A percentile compares a stretch with the other conserved stretches of the same genome.
Conservation (phyloP, 208 protist genomes). For the Leptomonas pyrrhocoris region DNA sequence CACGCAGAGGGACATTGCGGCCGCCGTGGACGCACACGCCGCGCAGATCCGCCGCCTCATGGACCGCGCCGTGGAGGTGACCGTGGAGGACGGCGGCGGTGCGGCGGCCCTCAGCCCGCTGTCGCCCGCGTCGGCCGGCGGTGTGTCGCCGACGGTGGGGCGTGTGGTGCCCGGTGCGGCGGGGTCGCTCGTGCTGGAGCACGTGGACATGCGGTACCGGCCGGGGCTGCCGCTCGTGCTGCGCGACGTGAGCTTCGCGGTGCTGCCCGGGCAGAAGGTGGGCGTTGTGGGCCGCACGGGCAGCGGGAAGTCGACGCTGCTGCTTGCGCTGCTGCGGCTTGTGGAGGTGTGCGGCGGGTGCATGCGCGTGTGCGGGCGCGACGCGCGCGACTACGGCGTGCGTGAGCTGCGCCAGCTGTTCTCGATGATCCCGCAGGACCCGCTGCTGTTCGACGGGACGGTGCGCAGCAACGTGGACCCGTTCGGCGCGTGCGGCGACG, state of each 20-base stretch:
- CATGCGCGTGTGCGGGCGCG: slow-evolving; percentile 45
- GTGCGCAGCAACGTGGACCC: slow-evolving; percentile 81
- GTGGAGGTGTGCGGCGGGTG: slow-evolving; percentile 58
- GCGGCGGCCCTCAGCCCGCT: not conserved
- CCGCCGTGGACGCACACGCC: slow-evolving; percentile 6
- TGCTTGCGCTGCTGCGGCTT: slow-evolving; percentile 78
- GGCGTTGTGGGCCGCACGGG: too few species aligned
- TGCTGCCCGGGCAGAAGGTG: too few species aligned
- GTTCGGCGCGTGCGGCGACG: slow-evolving; percentile 42
- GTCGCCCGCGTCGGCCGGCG: not conserved
- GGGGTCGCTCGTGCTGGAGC: slow-evolving; percentile 53
- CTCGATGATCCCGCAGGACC: slow-evolving; percentile 87
- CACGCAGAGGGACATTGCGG: slow-evolving; percentile 21
- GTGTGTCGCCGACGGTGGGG: not conserved
- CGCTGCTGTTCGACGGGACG: slow-evolving; percentile 81
- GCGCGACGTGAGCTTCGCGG: too few species aligned
- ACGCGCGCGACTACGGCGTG: slow-evolving; percentile 42
- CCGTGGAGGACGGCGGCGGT: not conserved
- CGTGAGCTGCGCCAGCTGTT: slow-evolving; percentile 66
- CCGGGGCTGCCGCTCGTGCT: too few species aligned
- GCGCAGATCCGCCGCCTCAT: slow-evolving; percentile 3
- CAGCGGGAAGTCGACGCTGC: too few species aligned
- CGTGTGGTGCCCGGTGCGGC: not conserved
- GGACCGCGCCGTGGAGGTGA: not conserved
- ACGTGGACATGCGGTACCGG: slow-evolving; percentile 77